Evolutionary conservation across 768 basidiomycete species (phyloP).

Genomic region (Suillus subalutaceus): DNA sequence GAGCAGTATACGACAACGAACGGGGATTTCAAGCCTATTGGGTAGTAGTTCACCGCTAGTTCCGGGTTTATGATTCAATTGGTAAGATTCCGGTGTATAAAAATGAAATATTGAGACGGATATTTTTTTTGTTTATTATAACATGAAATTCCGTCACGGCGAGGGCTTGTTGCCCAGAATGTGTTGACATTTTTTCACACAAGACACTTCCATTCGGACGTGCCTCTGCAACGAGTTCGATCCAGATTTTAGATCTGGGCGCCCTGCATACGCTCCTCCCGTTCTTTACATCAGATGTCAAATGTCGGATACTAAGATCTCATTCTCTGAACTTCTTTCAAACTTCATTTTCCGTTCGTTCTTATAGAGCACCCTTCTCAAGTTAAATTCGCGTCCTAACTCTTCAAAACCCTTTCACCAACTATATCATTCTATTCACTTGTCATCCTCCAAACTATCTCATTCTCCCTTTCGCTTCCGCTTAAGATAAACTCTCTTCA

Average conservation of each 20-base stretch:
- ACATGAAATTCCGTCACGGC: conserved; percentile 1
- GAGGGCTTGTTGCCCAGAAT: background rate
- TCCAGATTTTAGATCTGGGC: conserved; percentile 19
- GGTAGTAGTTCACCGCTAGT: background rate
- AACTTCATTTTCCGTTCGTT: conserved; percentile 17
- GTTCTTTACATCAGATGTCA: conserved; percentile 16
- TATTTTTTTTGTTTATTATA: background rate
- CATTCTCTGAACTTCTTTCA: conserved; percentile 18
- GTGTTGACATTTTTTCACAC: conserved; percentile 1
- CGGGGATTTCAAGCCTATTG: background rate
- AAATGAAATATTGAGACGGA: background rate
- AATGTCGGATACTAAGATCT: conserved; percentile 22
- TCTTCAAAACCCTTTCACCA: background rate
- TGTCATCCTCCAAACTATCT: no score
- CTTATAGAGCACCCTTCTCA: conserved; percentile 27
- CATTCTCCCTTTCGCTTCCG: conserved; percentile 2
- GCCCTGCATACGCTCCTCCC: conserved; percentile 9
- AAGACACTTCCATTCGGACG: background rate
- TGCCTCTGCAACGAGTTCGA: conserved; percentile 13
- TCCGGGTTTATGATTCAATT: conserved; percentile 1
- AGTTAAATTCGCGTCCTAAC: conserved; percentile 14
- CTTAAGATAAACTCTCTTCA: conserved; percentile 19
- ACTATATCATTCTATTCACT: no score
- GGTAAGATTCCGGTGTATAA: conserved; percentile 5
- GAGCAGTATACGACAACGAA: background rate